Conservation (phyloP, 2,329 filamentous ascomycete species). For the Rugonectria rugulosa region DNA sequence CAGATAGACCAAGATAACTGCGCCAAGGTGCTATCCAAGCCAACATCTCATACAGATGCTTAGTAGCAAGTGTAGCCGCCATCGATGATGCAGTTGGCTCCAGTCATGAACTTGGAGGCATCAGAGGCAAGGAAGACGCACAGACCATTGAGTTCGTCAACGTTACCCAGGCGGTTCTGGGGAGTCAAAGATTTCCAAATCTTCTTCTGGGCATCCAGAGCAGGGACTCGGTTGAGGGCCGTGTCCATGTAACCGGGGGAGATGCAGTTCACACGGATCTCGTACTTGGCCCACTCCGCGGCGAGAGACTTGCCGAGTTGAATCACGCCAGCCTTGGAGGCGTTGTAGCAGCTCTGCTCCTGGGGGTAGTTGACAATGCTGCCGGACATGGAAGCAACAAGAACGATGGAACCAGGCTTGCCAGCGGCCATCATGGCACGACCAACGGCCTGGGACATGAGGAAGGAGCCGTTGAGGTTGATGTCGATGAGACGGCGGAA, state of each 20-base stretch:
- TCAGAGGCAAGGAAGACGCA: conserved; percentile 80
- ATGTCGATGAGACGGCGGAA: conserved; percentile 83
- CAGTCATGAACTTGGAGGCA: conserved; percentile 79
- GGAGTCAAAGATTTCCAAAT: conserved; percentile 80
- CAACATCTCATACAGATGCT: conserved; percentile 25
- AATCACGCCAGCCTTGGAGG: conserved; percentile 81
- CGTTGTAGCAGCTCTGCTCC: conserved; percentile 85
- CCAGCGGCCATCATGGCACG: conserved; percentile 76
- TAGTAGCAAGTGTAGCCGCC: conserved; percentile 73
- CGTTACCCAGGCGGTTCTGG: conserved; percentile 74
- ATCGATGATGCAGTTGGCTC: conserved; percentile 75
- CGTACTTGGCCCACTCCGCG: conserved; percentile 83
- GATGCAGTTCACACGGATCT: conserved; percentile 85
- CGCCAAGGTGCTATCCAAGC: conserved; percentile 1
- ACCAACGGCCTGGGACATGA: conserved; percentile 77
- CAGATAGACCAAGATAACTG: conserved; percentile 1
- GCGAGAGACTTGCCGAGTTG: conserved; percentile 82
- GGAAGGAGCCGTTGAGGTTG: conserved; percentile 81
- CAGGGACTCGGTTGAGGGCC: conserved; percentile 78
- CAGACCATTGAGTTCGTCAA: conserved; percentile 80
- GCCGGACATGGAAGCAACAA: conserved; percentile 83
- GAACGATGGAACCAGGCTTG: conserved; percentile 76
- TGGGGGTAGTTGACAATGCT: conserved; percentile 87
- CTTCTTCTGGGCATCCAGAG: conserved; percentile 81
- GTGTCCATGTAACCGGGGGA: conserved; percentile 90